Base-by-base conservation (phyloP, 805 yeast genomes). In the Blastobotrys parvus region DNA sequence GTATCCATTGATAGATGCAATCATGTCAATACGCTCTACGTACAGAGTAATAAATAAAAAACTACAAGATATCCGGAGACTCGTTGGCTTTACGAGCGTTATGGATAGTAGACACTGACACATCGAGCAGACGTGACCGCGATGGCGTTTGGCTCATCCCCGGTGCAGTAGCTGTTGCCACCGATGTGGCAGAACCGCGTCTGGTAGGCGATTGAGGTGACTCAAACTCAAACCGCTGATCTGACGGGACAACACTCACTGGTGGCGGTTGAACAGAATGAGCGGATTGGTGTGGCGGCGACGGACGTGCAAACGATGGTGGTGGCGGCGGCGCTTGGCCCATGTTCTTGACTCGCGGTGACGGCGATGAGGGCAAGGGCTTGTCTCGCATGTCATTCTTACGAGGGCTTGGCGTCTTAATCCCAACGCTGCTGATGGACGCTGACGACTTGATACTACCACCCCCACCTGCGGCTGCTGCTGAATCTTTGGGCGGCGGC, bases 121-220 rank as follows among this genome's bases (percentile, higher is more conserved):
- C 49, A 38, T 52, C 55, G 33, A 52, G 36, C 23, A 52, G 45
- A 16, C 55, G 43, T 10, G 55, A 50, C 13, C 55, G 48, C 11
- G 39, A 27, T 10, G 44, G 21, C 4, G 20, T n/a, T n/a, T 35
- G 31, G 29, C 25, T 5, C 27, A n/a, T 15, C 18, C 15, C 29
- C 11, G 42, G 21, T 11, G 41, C 34, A 19, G 18, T 25, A 18
- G 15, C 25, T 17, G 41, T 3, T 15, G 37, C 31, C 21, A 37
- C 15, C 4, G 34, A 15, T 11, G 18, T 5, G 4, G 34, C 41
- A 15, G 34, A 25, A 7, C 29, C 29, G 29, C 29, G 29, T n/a
- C n/a, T n/a, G n/a, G n/a, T n/a, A n/a, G n/a, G n/a, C n/a, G n/a
- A n/a, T n/a, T n/a, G n/a, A n/a, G n/a, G n/a, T n/a, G n/a, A n/a